These are phyloP conservation scores for Rubia occidens DNA, from an alignment of 305 asterid species.

Conservation along the genomic window DNA sequence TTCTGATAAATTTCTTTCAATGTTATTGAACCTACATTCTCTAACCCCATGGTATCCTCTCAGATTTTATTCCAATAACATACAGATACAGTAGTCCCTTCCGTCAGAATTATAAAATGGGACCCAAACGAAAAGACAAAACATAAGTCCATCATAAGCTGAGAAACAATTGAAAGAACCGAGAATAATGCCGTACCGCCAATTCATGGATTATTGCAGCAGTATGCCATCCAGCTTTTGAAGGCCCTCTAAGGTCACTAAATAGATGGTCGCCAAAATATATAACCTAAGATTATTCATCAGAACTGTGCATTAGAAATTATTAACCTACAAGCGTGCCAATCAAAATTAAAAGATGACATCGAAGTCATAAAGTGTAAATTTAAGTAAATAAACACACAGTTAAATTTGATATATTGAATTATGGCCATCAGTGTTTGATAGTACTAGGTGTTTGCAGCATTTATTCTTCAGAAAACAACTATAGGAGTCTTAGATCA, in stretches of 20 bases:
- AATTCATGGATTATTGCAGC: constrained; percentile 93
- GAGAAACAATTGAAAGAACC: not conserved
- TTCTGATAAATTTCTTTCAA: not conserved
- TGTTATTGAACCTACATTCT: not conserved
- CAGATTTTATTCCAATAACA: not conserved
- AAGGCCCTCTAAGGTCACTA: constrained; percentile 96
- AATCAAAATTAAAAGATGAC: constrained; percentile 9
- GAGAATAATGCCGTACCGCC: constrained; percentile 46
- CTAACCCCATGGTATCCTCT: not conserved
- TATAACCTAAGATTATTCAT: constrained; percentile 49
- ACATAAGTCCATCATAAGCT: not conserved
- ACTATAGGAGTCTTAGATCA: not conserved
- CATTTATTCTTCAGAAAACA: constrained; percentile 1
- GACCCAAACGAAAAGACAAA: not conserved
- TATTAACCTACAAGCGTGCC: not conserved
- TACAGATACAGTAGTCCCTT: not conserved
- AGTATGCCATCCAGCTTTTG: constrained; percentile 97
- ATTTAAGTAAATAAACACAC: not conserved
- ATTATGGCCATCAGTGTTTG: not conserved
- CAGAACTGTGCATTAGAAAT: constrained; percentile 7
- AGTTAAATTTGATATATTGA: constrained; percentile 6
- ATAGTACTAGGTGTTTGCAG: not conserved
- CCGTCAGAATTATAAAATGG: not conserved
- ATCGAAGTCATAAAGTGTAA: not conserved
- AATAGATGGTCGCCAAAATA: constrained; percentile 97